Base-by-base conservation (phyloP, 2,329 filamentous ascomycete genomes). In the Cryoendolithus antarcticus region DNA sequence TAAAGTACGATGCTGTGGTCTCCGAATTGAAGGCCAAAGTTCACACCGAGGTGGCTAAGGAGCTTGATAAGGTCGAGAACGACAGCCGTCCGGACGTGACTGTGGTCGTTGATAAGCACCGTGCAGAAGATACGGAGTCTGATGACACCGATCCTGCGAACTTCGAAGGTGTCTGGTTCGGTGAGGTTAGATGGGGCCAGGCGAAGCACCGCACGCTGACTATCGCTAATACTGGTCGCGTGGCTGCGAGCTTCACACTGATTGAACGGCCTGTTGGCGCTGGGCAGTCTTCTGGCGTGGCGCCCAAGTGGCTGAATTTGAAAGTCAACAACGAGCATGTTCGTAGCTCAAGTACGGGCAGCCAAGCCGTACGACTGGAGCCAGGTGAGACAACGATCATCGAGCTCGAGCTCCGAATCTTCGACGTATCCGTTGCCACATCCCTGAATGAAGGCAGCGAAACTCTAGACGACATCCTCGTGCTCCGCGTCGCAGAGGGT, bases 21-120 rank as follows among this genome's bases (percentile, higher is more conserved):
- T 82, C 86, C 0, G 80, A 89, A 21, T 65, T 94, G 15, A 95
- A 93, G 57, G 76, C 85, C 1, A 80, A 77, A 45, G 70, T 96
- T 0, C 82, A 94, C 44, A 76, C 83, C 41, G 86, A 96, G 54
- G 83, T 96, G 9, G 88, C 83, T 1, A 74, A 82, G 39, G 83
- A 94, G 52, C 67, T 96, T 5, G 91, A 98, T 55, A 80, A 86
- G 34, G 83, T 80, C 1, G 89, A 96, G 57, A 96, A 96, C 45
- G 89, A 96, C 62, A 77, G 82, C 0, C 72, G 89, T 1, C 91
- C 91, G 0, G 76, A 74, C 2, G 72, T 62, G 9, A 62, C 59
- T 7, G 69, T 96, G 27, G 79, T 95, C 1, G 75, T 93, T 0
- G 89, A 96, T 47, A 61, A 59, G 36, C 60, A 67, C 32, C 47